Base-by-base conservation (phyloP, 257 asterid genomes). In the Penstemon newberryi region DNA sequence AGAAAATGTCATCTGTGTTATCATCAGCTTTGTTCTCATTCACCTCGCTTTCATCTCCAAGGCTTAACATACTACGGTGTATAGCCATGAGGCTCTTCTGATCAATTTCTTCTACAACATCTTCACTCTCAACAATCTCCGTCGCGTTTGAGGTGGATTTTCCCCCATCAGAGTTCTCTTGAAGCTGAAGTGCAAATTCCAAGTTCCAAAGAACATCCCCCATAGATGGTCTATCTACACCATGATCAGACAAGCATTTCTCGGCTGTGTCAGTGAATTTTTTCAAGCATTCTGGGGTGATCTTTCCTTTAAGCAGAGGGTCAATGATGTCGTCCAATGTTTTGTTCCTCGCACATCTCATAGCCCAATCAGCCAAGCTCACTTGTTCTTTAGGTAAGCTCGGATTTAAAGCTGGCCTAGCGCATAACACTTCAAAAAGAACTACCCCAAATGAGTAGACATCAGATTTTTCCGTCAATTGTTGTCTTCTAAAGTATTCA, bases 401-500 rank as follows among this genome's bases (percentile, higher is more conserved):
- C 0, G 96, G 84, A 57, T 89, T 89, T 0, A 91, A 62, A 0
- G 90, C 95, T 1, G 95, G 90, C 51, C 98, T 69, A 2, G 95
- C 95, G 51, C 96, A 85, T 1, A 91, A 47, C 0, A 82, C 96
- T 70, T 92, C 98, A 15, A 87, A 89, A 1, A 92, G 85, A n/a
- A 92, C 98, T 0, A 92, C 98, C 8, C 98, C 98, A 39, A 89
- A 92, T 7, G 96, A 89, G 74, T 91, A 91, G 0, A 91, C 96
- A 40, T 91, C 97, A 0, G 96, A 89, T 63, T 91, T 91, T 56
- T 91, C 96, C 0, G 97, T 91, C 65, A 91, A 15, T 39, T 89
- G 96, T 63, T 89, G 96, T 25, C 94, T 78, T 44, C 94, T 65
- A 40, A 87, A 91, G 53, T 91, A 91, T 70, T 91, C 98, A 0